Evolutionary conservation across 257 asterid species (phyloP), one percentile per base, ranked within the genome.

Genomic region (Osmanthus fragrans): DNA sequence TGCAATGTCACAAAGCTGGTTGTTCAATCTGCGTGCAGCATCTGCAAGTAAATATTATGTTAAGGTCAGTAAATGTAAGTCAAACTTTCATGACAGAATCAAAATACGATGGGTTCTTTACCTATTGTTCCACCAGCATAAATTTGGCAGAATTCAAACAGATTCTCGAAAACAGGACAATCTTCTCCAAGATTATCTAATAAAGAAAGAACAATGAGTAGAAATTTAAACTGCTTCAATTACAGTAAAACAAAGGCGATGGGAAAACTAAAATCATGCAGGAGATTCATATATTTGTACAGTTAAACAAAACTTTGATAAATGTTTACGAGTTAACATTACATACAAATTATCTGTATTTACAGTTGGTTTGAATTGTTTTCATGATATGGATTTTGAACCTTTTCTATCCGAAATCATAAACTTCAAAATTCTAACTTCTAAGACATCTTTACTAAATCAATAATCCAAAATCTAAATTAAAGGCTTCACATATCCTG

Each of bases 41-140:
- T 96, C 99, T 96, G 85, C 81, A 63, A 84, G 66, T 12, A 64
- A 84, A 77, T 70, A 76, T 27, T 74, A 67, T 71, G 33, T 29
- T 25, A 33, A 66, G 49, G 74, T 81, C 78, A 81, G 76, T n/a
- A 81, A 60, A 72, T 70, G 58, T 30, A 27, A 51, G 56, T 51
- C 75, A 77, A 76, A 29, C 27, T 66, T 21, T 73, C 64, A 71
- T 75, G n/a, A 12, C 23, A 70, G 25, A 54, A 74, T 23, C 76
- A 82, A 51, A 51, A 72, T 37, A 75, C 8, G 58, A 77, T 25
- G 21, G 18, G 66, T 71, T 47, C 82, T 85, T 84, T 85, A 96
- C 98, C 99, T 92, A 96, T 86, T 47, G 99, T 96, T 78, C 97
- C 99, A 78, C 99, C 99, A 64, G 98, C 98, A 89, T 96, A 96